Evolutionary conservation across 352 stramenopile genomes (phyloP).

Genomic region (Phytopythium ostracodes): DNA sequence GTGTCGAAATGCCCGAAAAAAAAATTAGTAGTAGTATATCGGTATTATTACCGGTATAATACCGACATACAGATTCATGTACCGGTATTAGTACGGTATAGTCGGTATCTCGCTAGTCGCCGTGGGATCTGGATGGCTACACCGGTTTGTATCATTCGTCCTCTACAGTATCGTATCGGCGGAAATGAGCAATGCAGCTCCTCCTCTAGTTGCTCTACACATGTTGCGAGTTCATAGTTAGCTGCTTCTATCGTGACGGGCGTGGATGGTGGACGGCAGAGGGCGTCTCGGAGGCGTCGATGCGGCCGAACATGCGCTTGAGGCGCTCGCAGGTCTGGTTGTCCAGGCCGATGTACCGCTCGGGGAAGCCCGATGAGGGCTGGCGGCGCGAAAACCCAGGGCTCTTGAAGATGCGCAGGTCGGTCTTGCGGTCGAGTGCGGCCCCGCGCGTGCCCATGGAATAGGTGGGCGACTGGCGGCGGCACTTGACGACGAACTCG

Average conservation of each 20-base stretch:
- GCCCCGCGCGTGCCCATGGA: background rate
- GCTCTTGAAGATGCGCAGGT: slow-evolving; percentile 82
- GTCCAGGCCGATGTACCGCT: slow-evolving; percentile 76
- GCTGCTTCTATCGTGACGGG: background rate
- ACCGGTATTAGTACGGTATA: background rate
- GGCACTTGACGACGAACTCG: slow-evolving; percentile 9
- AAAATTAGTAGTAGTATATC: too few relatives aligned
- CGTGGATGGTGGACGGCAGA: background rate
- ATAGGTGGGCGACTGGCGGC: background rate
- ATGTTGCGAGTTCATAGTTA: too few relatives aligned
- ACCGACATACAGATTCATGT: background rate
- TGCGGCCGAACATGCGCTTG: slow-evolving; percentile 73
- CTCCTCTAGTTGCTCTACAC: too few relatives aligned
- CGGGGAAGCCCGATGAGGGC: slow-evolving; percentile 49
- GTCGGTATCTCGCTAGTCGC: slow-evolving; percentile 2
- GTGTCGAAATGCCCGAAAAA: too few relatives aligned
- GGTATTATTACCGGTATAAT: background rate
- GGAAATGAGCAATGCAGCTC: too few relatives aligned
- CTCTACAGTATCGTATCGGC: too few relatives aligned
- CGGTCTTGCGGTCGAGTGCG: slow-evolving; percentile 29
- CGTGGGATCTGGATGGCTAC: too few relatives aligned
- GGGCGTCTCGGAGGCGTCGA: slow-evolving; percentile 22
- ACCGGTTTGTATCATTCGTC: too few relatives aligned
- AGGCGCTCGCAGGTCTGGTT: slow-evolving; percentile 70
- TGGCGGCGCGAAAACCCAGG: slow-evolving; percentile 43